Base-by-base conservation (phyloP, 805 yeast species). In the Saturnispora mendoncae region DNA sequence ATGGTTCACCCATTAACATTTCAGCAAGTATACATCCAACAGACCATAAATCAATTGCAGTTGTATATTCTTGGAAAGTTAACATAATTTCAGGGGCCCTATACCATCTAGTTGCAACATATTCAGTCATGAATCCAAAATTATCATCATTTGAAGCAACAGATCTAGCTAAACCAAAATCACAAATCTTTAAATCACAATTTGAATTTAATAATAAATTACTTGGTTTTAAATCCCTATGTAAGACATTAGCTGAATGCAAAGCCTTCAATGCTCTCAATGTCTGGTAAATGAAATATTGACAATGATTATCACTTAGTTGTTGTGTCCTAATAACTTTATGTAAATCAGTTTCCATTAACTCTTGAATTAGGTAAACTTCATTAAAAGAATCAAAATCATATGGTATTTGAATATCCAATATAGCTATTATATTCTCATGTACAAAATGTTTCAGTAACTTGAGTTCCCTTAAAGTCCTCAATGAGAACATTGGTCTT, bases 31-130 rank as follows among this genome's bases (percentile, higher is more conserved):
- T 90, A 62, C 97, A 90, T 4, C 97, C 97, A 18, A 87, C 95
- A 2, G 94, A 82, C 97, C 97, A 90, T 25, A 90, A 78, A 62
- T 90, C 97, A 55, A 90, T 90, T 27, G 96, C 96, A 29, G 90
- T 84, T 20, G 96, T 84, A 64, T 90, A 90, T 54, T 83, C 85
- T 48, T 87, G 90, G 53, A 88, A 86, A 12, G 95, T 86, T 38
- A 90, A 71, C 97, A 90, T 90, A 58, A 90, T 87, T 54, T 90
- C 97, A 0, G 97, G 97, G 0, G 97, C 97, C 43, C 97, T 70
- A 61, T 90, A 90, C 97, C 97, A 90, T 50, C 97, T 69, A 3
- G 97, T 90, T 8, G 97, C 97, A 33, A 90, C 97, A 58, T 90
- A 90, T 61, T 90, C 97, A 2, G 97, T 90, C 94, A 90, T 82